Conservation (phyloP, 768 basidiomycete species). For the Suillus americanus region DNA sequence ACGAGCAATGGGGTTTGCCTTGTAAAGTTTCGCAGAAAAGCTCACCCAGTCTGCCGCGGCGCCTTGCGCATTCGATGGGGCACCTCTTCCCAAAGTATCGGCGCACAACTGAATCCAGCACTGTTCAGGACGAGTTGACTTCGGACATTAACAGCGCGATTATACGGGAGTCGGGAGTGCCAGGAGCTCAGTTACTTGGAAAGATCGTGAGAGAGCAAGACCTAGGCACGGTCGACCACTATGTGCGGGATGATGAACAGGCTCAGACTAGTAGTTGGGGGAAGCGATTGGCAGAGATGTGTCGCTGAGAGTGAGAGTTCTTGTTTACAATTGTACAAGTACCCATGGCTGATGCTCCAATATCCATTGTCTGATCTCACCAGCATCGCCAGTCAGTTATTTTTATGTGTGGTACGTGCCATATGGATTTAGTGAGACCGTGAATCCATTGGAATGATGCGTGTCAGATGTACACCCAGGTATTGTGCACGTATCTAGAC, state of each 20-base stretch:
- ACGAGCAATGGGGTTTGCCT: neutral
- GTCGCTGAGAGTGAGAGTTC: no score
- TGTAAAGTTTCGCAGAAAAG: neutral
- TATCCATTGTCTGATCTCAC: no score
- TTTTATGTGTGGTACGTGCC: no score
- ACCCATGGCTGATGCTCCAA: no score
- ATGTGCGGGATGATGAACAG: neutral
- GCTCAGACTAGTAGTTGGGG: no score
- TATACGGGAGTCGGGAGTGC: neutral
- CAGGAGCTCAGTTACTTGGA: neutral
- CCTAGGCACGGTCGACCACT: neutral
- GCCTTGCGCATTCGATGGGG: neutral
- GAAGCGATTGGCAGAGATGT: no score
- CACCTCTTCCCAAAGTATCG: neutral
- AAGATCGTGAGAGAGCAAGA: neutral
- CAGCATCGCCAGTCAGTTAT: no score
- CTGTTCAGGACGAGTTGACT: neutral
- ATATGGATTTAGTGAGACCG: no score
- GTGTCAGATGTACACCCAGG: no score
- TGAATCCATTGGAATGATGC: no score
- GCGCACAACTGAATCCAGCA: neutral
- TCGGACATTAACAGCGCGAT: neutral
- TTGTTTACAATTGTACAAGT: no score
- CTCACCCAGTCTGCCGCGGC: neutral
- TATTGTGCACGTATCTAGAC: no score